phyloP scores from a whole-genome alignment of 2,329 filamentous ascomycete genomes.

The Chalaropsis ovoidea region DNA sequence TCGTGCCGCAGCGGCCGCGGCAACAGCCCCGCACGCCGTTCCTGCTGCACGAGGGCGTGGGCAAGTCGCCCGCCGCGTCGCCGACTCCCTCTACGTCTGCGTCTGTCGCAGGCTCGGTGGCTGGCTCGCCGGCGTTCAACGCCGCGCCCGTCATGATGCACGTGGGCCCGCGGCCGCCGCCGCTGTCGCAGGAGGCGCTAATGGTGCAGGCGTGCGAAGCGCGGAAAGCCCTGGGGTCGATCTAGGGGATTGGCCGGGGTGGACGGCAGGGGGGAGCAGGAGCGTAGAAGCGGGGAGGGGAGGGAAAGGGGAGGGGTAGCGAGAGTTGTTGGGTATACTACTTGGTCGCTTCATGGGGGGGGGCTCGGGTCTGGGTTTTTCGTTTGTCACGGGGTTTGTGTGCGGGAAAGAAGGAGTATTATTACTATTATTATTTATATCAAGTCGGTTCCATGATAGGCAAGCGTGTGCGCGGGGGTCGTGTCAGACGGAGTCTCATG shows the following conservation, averaged over 20 bases:
- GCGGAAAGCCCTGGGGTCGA: constrained; percentile 15
- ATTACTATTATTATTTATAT: neutral
- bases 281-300: neutral
- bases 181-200: constrained; percentile 18
- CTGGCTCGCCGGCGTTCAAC: neutral
- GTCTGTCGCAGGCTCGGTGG: neutral
- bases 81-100: neutral
- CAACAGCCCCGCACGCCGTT: constrained; percentile 18
- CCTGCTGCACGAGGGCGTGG: neutral
- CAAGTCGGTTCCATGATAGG: neutral
- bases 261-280: no score
- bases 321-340: neutral
- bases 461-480: no score
- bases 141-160: neutral
- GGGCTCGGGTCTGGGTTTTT: neutral
- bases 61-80: neutral
- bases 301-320: neutral
- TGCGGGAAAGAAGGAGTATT: constrained; percentile 2
- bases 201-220: constrained; percentile 13
- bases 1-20: neutral
- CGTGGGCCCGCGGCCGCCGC: constrained; percentile 10
- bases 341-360: neutral
- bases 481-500: no score
- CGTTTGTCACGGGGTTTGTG: no score
- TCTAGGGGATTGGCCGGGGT: constrained; percentile 7